Percentiles rank a stretch among this genome's conserved stretches.
Evolutionary conservation across 306 rosid species (phyloP).

Genomic region (Fragaria iinumae): DNA sequence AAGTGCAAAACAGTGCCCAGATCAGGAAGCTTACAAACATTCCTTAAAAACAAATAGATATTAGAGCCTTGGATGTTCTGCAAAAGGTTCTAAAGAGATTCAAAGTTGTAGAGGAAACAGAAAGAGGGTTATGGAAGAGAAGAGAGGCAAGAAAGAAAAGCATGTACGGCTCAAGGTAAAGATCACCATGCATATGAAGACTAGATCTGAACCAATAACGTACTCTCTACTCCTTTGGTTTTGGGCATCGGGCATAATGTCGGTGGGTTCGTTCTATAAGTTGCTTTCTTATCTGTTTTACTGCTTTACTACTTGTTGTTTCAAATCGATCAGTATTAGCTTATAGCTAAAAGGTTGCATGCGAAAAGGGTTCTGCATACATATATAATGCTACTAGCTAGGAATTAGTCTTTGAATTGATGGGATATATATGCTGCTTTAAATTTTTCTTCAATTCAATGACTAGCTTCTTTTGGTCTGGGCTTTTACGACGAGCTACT

Average conservation of each 20-base stretch:
- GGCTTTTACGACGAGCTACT: background rate
- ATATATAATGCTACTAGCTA: background rate
- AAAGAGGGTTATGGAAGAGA: background rate
- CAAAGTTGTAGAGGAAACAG: constrained; percentile 29
- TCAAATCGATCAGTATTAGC: background rate
- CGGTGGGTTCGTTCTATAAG: constrained; percentile 21
- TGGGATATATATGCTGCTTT: background rate
- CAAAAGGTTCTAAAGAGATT: constrained; percentile 34
- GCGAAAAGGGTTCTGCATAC: background rate
- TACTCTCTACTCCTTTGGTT: constrained; percentile 3
- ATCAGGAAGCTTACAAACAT: constrained; percentile 14
- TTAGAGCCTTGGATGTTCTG: constrained; percentile 28
- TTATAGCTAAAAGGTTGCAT: background rate
- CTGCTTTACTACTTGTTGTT: background rate
- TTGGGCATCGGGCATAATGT: constrained; percentile 20
- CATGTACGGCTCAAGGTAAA: constrained; percentile 20
- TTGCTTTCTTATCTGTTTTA: background rate
- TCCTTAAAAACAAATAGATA: background rate
- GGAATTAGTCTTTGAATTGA: constrained; percentile 3
- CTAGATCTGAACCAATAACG: constrained; percentile 38
- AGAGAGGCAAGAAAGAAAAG: constrained; percentile 5
- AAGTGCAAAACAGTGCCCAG: constrained; percentile 10
- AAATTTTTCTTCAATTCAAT: background rate
- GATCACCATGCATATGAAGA: constrained; percentile 25
- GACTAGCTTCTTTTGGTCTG: background rate